Evolutionary conservation across 2,329 filamentous ascomycete species (phyloP), one percentile per base, ranked within the genome.

Genomic region (Calycina herbarum): DNA sequence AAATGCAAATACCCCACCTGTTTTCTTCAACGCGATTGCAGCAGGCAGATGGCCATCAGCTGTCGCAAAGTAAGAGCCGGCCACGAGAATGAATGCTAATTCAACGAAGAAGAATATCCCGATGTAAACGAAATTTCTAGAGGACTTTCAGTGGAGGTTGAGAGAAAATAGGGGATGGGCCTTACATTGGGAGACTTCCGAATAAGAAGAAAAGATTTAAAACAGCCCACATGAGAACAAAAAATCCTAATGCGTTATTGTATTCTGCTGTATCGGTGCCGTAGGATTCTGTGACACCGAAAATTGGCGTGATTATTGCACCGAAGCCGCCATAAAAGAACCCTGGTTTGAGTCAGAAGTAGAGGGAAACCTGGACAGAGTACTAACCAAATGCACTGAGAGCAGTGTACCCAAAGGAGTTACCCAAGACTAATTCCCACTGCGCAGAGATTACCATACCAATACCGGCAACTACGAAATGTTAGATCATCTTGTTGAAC

Each of bases 361-460:
- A n/a, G 4, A 5, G 17, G 17, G 42, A 45, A 8, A 45, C 7
- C 5, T 5, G 7, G 15, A 45, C 15, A n/a, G 2, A 45, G n/a
- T 51, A 60, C 64, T 61, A 67, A 80, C 83, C 82, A 66, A 86
- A 86, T 6, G 83, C 83, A 66, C 80, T 82, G 42, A 85, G 79
- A 0, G 84, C 81, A 0, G 82, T 85, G 64, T 86, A 86, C 0
- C 78, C 78, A 64, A 84, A 84, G 0, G 79, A 81, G 62, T 86
- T 85, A 0, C 83, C 83, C 11, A 80, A 75, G 0, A 81, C 79
- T 0, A 86, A 72, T 70, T 85, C 83, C 83, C 83, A 86, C 69
- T 86, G 83, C 5, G 84, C 84, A 0, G 82, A 82, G 1, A 86
- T 76, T 0, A 86, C 76, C 67, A 86, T 78, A 0, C 83, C 83